Conservation (phyloP, 1,284 basidiomycete genomes). For the Hypsizygus ulmarius region DNA sequence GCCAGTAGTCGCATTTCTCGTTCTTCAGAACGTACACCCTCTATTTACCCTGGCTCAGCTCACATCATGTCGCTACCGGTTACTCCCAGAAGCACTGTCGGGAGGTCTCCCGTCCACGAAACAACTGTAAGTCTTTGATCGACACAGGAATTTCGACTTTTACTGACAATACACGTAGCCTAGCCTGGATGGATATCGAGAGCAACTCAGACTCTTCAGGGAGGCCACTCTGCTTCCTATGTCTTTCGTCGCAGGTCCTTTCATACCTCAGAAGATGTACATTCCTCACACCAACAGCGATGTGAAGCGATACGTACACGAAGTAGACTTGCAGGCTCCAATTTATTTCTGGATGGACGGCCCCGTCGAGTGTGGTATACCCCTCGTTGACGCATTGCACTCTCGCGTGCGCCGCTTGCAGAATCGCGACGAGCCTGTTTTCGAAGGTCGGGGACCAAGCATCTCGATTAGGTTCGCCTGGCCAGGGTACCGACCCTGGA, state of each 20-base stretch:
- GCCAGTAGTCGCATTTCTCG: conserved; percentile 9
- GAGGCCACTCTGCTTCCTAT: conserved; percentile 36
- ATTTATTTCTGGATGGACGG: conserved; percentile 57
- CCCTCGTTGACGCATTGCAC: conserved; percentile 50
- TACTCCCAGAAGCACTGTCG: conserved; percentile 3
- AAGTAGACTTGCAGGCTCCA: conserved; percentile 57
- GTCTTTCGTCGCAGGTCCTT: conserved; percentile 36
- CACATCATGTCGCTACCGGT: conserved; percentile 11
- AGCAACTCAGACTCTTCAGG: conserved; percentile 42
- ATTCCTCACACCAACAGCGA: conserved; percentile 73
- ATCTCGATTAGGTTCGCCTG: conserved; percentile 76
- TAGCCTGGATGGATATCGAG: conserved; percentile 28
- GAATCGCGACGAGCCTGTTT: conserved; percentile 60
- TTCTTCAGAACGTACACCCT: conserved; percentile 12
- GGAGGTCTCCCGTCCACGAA: conserved; percentile 1
- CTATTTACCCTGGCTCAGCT: conserved; percentile 9
- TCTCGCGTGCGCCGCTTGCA: conserved; percentile 48
- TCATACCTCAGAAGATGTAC: conserved; percentile 66
- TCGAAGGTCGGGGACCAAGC: conserved; percentile 67
- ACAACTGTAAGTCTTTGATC: background rate
- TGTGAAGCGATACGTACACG: conserved; percentile 67
- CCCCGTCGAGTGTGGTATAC: conserved; percentile 55
- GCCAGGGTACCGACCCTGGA: conserved; percentile 76
- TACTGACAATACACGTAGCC: background rate
- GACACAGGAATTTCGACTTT: background rate